Base-by-base conservation (phyloP, 495 filamentous ascomycete species). In the Penicillium dipodomyicola region DNA sequence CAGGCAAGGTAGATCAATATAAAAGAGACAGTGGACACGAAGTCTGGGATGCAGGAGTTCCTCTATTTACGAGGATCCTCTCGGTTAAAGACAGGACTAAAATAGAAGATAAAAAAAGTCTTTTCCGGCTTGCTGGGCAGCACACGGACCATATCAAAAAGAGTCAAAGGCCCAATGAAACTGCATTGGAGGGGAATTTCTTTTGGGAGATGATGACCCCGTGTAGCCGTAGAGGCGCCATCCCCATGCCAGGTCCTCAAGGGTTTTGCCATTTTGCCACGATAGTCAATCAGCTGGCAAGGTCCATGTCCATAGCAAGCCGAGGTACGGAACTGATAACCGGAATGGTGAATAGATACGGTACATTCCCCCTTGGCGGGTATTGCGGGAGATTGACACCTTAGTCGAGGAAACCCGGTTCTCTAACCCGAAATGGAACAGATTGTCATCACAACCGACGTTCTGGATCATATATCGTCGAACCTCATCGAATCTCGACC, bases 211-310 rank as follows among this genome's bases (percentile, higher is more conserved):
- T 48, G 46, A 49, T 43, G 49, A 27, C 53, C 37, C 57, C 53
- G 56, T 63, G 63, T 56, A 59, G 63, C 51, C 57, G 37, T 20
- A 45, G 27, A 40, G 20, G 23, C 30, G 40, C 35, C 17, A 54
- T 30, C 37, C 53, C 49, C 44, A 48, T 43, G 61, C 45, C 51
- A 54, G 41, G 33, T 54, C 54, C 33, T 59, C 29, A 37, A 47
- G 19, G 29, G 40, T 42, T 50, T 32, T 58, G 66, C 68, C 69
- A 71, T 39, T 39, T 70, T 44, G 65, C 69, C 69, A 69, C 65
- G 37, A 60, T 62, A 45, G 60, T 62, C 65, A 69, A 66, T 66
- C 62, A 65, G 65, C 64, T 58, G 58, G 49, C 25, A 39, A 39
- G 29, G 3, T 48, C 23, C 47, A 44, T 22, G 27, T 29, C 27